Percentiles rank a stretch among this genome's conserved stretches.
Evolutionary conservation across 1,284 basidiomycete genomes (phyloP).

Genomic region (Athelia sp.): DNA sequence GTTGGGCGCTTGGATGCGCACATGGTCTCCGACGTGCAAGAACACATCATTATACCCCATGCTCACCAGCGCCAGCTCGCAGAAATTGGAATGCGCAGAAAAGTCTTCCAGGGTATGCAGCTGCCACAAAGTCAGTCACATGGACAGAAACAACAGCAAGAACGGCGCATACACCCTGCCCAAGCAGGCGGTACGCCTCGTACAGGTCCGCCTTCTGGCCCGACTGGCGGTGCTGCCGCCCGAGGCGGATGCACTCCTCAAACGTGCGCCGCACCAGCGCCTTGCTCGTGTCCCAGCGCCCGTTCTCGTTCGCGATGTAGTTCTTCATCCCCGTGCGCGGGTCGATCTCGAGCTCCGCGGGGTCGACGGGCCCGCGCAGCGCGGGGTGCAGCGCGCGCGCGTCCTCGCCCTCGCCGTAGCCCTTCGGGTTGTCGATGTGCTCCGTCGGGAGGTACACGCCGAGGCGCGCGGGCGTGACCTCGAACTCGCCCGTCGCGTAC

Average conservation of each 20-base stretch:
- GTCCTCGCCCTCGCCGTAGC: conserved; percentile 84
- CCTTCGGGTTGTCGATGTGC: conserved; percentile 88
- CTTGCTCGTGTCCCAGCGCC: conserved; percentile 86
- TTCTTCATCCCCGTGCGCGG: conserved; percentile 91
- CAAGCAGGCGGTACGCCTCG: conserved; percentile 79
- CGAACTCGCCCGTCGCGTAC: conserved; percentile 83
- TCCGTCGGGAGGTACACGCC: conserved; percentile 88
- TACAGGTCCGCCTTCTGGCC: conserved; percentile 73
- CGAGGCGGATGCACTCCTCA: conserved; percentile 66
- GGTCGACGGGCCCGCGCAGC: conserved; percentile 70
- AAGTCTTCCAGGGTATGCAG: conserved; percentile 86
- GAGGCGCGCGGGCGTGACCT: conserved; percentile 84
- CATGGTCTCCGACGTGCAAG: conserved; percentile 84
- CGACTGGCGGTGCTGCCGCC: conserved; percentile 51
- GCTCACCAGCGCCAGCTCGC: conserved; percentile 72
- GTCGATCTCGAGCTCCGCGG: conserved; percentile 84
- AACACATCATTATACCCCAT: conserved; percentile 81
- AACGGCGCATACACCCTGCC: conserved; percentile 47
- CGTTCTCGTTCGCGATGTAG: conserved; percentile 86
- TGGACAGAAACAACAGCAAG: background rate
- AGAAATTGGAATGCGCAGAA: conserved; percentile 87
- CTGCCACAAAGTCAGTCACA: conserved; percentile 33
- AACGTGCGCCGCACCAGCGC: conserved; percentile 77
- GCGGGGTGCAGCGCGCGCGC: conserved; percentile 71
- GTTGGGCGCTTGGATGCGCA: conserved; percentile 72